Conservation (phyloP, 768 basidiomycete species). For the Panaeolus cyanescens region DNA sequence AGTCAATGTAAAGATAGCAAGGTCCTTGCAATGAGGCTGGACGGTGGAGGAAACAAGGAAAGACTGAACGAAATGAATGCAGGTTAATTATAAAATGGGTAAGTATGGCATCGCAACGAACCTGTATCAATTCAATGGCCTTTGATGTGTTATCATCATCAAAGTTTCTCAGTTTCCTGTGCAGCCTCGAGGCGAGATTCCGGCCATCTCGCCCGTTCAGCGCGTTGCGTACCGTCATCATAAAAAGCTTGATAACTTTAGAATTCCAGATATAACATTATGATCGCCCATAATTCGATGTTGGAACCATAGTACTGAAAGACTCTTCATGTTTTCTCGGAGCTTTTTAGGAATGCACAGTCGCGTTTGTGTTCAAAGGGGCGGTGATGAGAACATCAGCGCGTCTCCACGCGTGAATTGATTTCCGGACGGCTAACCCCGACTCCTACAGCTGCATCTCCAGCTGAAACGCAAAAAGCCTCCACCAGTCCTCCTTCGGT, state of each 20-base stretch:
- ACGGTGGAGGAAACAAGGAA: background rate
- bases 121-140: background rate
- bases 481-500: background rate
- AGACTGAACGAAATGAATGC: background rate
- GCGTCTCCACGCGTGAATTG: too few species aligned
- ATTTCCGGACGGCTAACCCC: too few species aligned
- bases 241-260: background rate
- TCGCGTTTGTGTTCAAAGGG: background rate
- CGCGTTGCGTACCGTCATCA: background rate
- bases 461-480: background rate
- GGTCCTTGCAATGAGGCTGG: background rate
- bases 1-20: background rate
- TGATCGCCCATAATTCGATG: background rate
- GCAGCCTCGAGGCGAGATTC: background rate
- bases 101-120: conserved; percentile 1
- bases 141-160: background rate
- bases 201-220: background rate
- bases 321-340: background rate
- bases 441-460: background rate
- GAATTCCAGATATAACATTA: background rate
- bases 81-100: background rate
- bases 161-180: background rate
- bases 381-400: background rate
- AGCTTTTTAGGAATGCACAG: background rate
- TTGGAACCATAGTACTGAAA: background rate